Evolutionary conservation across 352 stramenopile genomes (phyloP), one percentile per base, ranked within the genome.

Genomic region (Pythium plurisporium): DNA sequence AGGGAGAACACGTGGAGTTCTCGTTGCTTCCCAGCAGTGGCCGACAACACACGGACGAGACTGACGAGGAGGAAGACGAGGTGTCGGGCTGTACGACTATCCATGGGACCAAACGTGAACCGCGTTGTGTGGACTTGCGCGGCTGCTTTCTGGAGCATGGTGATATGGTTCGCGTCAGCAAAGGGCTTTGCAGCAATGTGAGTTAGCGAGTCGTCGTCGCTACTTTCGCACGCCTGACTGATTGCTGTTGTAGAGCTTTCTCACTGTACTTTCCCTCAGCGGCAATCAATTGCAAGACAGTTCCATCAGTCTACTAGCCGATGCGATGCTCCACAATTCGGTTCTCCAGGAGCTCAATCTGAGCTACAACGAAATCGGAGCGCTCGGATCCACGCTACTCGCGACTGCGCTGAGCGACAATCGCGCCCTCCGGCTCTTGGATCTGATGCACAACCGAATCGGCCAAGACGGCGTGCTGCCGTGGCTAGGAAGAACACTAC

Each of bases 381-480:
- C 70, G 15, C 49, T 75, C 20, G 82, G 82, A 1, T 89, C 79
- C 14, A 75, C 68, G 14, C 62, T 74, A 2, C 58, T 91, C 17
- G 82, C 79, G 20, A 79, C 74, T 23, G 73, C 70, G 14, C 44
- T 91, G 23, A 47, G 41, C 5, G 55, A 65, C 12, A 86, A 91
- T 40, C 33, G 40, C 0, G 54, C 69, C 25, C 55, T 91, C 30
- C 64, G 48, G 25, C 27, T 80, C 0, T 45, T 91, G 7, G 77
- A 91, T 54, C 65, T 91, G 29, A 77, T 70, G 55, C 78, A 91
- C 70, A 91, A 91, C 34, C 77, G 65, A 20, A 85, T 89, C 22
- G 76, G 79, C 7, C 65, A 56, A 4, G 70, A 83, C 9, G 82
- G 82, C 3, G 63, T 89, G 22, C 62, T 56, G 8, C 70, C 73